phyloP scores from a whole-genome alignment of 2,329 filamentous ascomycete genomes.

The Ceratocystis cubensis region DNA sequence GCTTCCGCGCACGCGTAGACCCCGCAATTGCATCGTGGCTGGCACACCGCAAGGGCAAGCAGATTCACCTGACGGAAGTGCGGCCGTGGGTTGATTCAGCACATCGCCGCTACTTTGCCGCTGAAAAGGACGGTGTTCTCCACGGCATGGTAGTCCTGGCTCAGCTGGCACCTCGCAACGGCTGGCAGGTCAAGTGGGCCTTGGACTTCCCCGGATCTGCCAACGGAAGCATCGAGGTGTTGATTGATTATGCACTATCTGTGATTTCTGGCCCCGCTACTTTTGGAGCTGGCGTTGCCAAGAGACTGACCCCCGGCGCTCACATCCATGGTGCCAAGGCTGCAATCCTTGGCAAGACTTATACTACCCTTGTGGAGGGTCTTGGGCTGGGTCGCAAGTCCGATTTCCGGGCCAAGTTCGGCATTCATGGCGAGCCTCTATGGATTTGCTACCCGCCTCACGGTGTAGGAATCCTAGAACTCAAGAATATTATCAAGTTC shows the following conservation, averaged over 20 bases:
- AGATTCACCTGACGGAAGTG: constrained; percentile 84
- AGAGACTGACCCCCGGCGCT: constrained; percentile 62
- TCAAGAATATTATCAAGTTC: constrained; percentile 78
- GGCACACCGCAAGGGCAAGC: constrained; percentile 61
- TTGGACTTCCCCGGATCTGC: constrained; percentile 81
- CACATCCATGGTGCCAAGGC: constrained; percentile 71
- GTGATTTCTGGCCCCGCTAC: constrained; percentile 50
- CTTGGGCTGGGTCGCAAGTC: constrained; percentile 72
- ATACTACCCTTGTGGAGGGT: constrained; percentile 69
- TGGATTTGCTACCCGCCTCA: constrained; percentile 85
- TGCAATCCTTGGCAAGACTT: constrained; percentile 69
- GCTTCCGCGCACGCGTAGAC: constrained; percentile 58
- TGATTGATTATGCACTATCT: constrained; percentile 57
- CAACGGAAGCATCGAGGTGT: constrained; percentile 74
- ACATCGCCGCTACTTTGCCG: constrained; percentile 78
- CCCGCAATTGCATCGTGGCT: constrained; percentile 69
- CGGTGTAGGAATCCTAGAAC: constrained; percentile 68
- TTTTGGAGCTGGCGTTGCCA: constrained; percentile 72
- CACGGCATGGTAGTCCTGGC: constrained; percentile 70
- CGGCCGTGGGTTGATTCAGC: constrained; percentile 73
- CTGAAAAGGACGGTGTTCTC: constrained; percentile 61
- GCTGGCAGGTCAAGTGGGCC: constrained; percentile 94
- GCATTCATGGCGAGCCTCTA: constrained; percentile 67
- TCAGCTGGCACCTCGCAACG: constrained; percentile 65
- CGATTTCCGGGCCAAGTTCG: constrained; percentile 84